Evolutionary conservation across 2,329 filamentous ascomycete genomes (phyloP).

Genomic region (Alternaria rosae): DNA sequence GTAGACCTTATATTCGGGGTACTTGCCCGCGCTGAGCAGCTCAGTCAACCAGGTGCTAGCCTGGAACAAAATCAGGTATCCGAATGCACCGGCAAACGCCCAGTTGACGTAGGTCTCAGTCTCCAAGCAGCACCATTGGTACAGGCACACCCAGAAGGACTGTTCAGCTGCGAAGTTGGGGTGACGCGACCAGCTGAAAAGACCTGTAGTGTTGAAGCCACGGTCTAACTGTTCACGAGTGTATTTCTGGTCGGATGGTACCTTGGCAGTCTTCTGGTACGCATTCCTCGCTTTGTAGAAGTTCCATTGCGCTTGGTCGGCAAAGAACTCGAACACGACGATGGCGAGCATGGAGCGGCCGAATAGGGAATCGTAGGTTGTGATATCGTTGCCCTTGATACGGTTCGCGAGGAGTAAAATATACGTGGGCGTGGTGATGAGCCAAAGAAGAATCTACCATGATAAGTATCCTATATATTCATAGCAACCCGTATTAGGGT

Average conservation of each 20-base stretch:
- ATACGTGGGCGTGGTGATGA: slow-evolving; percentile 83
- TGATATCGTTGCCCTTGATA: slow-evolving; percentile 61
- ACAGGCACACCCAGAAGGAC: slow-evolving; percentile 84
- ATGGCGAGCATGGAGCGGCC: slow-evolving; percentile 63
- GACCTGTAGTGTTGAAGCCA: slow-evolving; percentile 82
- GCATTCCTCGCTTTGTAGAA: slow-evolving; percentile 82
- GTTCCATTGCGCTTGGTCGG: slow-evolving; percentile 92
- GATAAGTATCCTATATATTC: slow-evolving; percentile 4
- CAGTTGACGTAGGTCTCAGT: slow-evolving; percentile 78
- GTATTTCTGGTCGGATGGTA: slow-evolving; percentile 68
- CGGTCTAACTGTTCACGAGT: slow-evolving; percentile 81
- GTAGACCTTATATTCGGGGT: slow-evolving; percentile 86
- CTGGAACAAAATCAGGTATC: slow-evolving; percentile 83
- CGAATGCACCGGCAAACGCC: slow-evolving; percentile 73
- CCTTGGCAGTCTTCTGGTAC: slow-evolving; percentile 76
- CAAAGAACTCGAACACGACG: slow-evolving; percentile 75
- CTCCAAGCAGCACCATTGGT: slow-evolving; percentile 84
- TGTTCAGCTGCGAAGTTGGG: slow-evolving; percentile 97
- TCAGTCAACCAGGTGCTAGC: slow-evolving; percentile 90
- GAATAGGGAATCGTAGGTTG: slow-evolving; percentile 64
- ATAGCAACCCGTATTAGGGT: neutral
- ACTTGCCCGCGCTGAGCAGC: slow-evolving; percentile 79
- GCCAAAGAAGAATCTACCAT: slow-evolving; percentile 73
- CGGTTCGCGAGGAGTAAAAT: slow-evolving; percentile 76
- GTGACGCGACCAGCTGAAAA: slow-evolving; percentile 89